Conservation (phyloP, 2,329 filamentous ascomycete species). For the Stemphylium beticola region DNA sequence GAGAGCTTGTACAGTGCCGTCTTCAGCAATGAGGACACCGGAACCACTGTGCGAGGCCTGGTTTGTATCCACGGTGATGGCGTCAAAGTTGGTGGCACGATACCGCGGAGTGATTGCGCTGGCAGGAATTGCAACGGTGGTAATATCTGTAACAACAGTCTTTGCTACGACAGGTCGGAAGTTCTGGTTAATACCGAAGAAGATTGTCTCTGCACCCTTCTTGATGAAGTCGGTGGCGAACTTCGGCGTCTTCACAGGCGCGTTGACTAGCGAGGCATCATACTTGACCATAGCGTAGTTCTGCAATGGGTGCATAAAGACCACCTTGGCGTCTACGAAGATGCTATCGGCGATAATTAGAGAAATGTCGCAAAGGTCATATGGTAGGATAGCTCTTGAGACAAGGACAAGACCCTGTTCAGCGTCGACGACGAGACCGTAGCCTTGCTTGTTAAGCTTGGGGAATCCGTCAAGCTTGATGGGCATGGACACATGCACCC, state of each 20-base stretch:
- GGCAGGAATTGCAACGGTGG: slow-evolving; percentile 92
- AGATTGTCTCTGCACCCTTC: slow-evolving; percentile 92
- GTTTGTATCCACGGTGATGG: slow-evolving; percentile 94
- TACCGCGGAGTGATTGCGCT: slow-evolving; percentile 92
- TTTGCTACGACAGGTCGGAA: slow-evolving; percentile 91
- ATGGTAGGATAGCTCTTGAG: slow-evolving; percentile 91
- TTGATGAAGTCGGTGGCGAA: slow-evolving; percentile 83
- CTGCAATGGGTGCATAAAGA: slow-evolving; percentile 95
- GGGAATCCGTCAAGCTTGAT: slow-evolving; percentile 98
- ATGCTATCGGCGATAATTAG: slow-evolving; percentile 97
- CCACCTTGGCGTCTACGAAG: slow-evolving; percentile 89
- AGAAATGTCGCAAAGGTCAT: slow-evolving; percentile 94
- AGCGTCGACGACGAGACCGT: slow-evolving; percentile 96
- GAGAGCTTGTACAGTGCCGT: slow-evolving; percentile 90
- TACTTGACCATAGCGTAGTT: slow-evolving; percentile 98
- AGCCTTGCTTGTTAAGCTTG: slow-evolving; percentile 90
- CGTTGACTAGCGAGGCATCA: slow-evolving; percentile 89
- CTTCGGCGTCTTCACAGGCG: slow-evolving; percentile 87
- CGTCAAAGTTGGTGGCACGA: slow-evolving; percentile 92
- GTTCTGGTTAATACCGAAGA: slow-evolving; percentile 98
- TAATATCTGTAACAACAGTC: slow-evolving; percentile 95
- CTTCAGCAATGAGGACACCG: slow-evolving; percentile 86
- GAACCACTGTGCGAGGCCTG: slow-evolving; percentile 91
- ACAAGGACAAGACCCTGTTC: slow-evolving; percentile 94
- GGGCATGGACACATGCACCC: slow-evolving; percentile 90